Evolutionary conservation across 2,329 filamentous ascomycete genomes (phyloP).

Genomic region (Hyphodiscus sp.): DNA sequence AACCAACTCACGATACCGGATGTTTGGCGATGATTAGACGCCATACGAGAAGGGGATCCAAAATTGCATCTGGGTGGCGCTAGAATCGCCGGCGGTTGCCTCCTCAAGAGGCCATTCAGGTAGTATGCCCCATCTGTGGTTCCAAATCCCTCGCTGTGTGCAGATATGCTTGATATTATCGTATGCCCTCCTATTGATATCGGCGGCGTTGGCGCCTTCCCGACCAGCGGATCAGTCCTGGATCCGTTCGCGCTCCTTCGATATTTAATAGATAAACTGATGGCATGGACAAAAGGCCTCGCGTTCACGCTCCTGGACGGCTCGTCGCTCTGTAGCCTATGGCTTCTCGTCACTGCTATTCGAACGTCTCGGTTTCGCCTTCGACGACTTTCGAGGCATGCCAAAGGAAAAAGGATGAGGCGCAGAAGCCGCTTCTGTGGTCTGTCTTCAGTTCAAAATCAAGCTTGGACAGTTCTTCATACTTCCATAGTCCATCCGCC

Average conservation of each 20-base stretch:
- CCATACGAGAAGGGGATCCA: no score
- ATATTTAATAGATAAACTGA: conserved; percentile 27
- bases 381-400: no score
- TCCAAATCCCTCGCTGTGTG: conserved; percentile 26
- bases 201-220: conserved; percentile 12
- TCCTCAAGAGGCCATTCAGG: conserved; percentile 24
- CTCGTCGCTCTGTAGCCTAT: conserved; percentile 11
- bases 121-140: conserved; percentile 25
- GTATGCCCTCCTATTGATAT: conserved; percentile 27
- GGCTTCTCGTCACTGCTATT: conserved; percentile 17
- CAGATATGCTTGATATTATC: conserved; percentile 26
- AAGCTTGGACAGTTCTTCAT: no score
- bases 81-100: no score
- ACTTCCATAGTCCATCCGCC: no score
- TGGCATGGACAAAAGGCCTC: conserved; percentile 26
- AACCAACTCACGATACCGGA: no score
- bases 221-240: conserved; percentile 22
- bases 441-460: no score
- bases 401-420: no score
- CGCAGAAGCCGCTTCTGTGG: no score
- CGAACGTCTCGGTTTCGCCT: conserved; percentile 9
- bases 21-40: no score
- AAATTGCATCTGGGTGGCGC: no score
- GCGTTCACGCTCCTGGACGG: conserved; percentile 16
- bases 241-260: conserved; percentile 23